Conservation (phyloP, 768 basidiomycete genomes). For the Lactarius quietus region DNA sequence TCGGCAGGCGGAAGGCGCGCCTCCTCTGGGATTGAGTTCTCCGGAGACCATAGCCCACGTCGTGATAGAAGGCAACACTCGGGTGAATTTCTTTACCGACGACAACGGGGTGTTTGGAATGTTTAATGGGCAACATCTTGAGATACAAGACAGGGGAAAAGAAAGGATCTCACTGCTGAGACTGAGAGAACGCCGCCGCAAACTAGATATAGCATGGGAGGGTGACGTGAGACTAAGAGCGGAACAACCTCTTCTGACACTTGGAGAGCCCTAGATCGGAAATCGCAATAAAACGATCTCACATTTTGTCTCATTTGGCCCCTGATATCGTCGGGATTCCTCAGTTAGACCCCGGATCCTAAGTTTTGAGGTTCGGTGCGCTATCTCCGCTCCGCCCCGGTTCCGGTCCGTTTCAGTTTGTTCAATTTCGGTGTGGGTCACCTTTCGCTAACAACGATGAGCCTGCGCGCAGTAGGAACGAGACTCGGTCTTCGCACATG, state of each 20-base stretch:
- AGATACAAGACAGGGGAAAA: neutral
- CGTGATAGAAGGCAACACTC: neutral
- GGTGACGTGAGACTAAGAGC: slow-evolving; percentile 13
- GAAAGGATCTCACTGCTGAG: neutral
- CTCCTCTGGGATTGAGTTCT: neutral
- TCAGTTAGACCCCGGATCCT: neutral
- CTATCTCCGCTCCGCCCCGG: neutral
- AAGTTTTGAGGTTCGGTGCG: neutral
- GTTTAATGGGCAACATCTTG: neutral
- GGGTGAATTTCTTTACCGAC: neutral
- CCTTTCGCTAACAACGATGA: neutral
- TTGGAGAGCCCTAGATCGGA: neutral
- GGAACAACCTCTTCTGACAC: neutral
- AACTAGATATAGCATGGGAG: neutral
- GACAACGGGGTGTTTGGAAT: neutral
- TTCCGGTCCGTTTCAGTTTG: neutral
- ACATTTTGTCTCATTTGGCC: neutral
- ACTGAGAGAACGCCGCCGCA: neutral
- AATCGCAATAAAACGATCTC: slow-evolving; percentile 13
- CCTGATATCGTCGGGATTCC: neutral
- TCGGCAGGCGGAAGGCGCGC: slow-evolving; percentile 13
- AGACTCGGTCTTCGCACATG: slow-evolving; percentile 23
- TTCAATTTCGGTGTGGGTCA: neutral
- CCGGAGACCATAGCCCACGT: slow-evolving; percentile 8
- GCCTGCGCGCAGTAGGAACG: slow-evolving; percentile 3